A percentile compares a stretch with the other conserved stretches of the same genome.
Conservation (phyloP, 345 rosid species). For the Melaleuca alternifolia region DNA sequence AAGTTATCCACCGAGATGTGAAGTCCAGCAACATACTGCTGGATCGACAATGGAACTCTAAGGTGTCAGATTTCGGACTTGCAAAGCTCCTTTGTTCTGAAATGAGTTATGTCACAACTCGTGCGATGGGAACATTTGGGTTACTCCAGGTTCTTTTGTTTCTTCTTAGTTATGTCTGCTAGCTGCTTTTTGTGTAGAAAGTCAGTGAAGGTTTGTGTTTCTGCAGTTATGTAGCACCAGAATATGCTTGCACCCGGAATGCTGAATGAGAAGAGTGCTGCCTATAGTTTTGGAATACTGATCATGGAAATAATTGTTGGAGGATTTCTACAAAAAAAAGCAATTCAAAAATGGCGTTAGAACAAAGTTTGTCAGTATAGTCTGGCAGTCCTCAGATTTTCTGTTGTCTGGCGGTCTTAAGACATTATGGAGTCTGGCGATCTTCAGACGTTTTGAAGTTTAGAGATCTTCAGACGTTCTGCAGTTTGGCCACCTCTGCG, state of each 20-base stretch:
- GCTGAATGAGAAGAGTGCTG: constrained; percentile 90
- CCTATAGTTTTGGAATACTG: constrained; percentile 87
- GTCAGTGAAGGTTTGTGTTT: not conserved
- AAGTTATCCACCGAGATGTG: constrained; percentile 91
- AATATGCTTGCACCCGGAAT: constrained; percentile 97
- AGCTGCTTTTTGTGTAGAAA: not conserved
- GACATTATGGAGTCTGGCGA: too few species aligned
- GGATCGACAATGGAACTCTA: constrained; percentile 83
- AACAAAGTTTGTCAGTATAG: too few species aligned
- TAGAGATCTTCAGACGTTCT: too few species aligned
- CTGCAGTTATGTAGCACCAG: constrained; percentile 87
- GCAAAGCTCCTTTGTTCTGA: constrained; percentile 87
- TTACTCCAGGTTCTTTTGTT: constrained; percentile 18
- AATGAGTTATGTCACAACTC: constrained; percentile 77
- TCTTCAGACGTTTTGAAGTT: too few species aligned
- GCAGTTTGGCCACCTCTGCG: too few species aligned
- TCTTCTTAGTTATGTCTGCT: not conserved
- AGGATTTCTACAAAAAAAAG: too few species aligned
- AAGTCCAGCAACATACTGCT: constrained; percentile 87
- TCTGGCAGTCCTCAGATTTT: too few species aligned
- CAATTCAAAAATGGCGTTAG: too few species aligned
- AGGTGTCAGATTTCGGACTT: constrained; percentile 95
- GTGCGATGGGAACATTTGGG: constrained; percentile 99
- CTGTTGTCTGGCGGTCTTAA: too few species aligned
- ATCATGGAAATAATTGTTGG: constrained; percentile 95